phyloP scores from a whole-genome alignment of 805 yeast species.

The Wickerhamiella nectarea region DNA sequence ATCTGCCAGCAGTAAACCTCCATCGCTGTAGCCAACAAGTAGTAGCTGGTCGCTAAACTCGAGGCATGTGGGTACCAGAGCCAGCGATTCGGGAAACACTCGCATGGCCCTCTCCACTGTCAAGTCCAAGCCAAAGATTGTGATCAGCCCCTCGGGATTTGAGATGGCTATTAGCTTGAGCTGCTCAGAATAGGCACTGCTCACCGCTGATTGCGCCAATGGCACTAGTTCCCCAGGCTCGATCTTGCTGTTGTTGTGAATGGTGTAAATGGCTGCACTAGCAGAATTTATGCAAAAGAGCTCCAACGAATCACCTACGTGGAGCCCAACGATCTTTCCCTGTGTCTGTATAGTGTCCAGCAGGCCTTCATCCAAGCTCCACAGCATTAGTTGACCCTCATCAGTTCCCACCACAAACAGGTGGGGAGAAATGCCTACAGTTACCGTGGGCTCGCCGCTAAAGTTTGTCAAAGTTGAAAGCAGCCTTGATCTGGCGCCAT shows the following conservation, averaged over 20 bases:
- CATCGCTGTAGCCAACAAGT: slow-evolving; percentile 8
- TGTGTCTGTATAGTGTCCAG: not conserved
- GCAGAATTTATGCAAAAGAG: not conserved
- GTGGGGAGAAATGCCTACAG: slow-evolving; percentile 5
- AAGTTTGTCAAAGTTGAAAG: slow-evolving; percentile 16
- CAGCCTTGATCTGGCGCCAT: slow-evolving; percentile 8
- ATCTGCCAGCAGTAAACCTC: slow-evolving; percentile 9
- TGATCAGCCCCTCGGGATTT: not conserved
- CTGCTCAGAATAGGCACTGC: not conserved
- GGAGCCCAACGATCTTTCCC: not conserved
- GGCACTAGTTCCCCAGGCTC: not conserved
- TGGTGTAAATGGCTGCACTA: not conserved
- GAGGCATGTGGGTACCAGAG: slow-evolving; percentile 1
- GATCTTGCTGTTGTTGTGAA: not conserved
- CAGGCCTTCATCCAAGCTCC: slow-evolving; percentile 9
- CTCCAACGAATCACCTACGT: not conserved
- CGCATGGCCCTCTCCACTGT: not conserved
- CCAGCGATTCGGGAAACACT: not conserved
- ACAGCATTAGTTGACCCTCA: slow-evolving; percentile 14
- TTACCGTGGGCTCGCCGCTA: slow-evolving; percentile 13
- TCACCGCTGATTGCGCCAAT: not conserved
- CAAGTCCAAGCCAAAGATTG: not conserved
- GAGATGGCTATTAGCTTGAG: not conserved
- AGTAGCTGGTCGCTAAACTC: not conserved
- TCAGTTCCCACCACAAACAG: slow-evolving; percentile 15